phyloP scores from a whole-genome alignment of 73 alveolate genomes.

The Durusdinium trenchii region DNA sequence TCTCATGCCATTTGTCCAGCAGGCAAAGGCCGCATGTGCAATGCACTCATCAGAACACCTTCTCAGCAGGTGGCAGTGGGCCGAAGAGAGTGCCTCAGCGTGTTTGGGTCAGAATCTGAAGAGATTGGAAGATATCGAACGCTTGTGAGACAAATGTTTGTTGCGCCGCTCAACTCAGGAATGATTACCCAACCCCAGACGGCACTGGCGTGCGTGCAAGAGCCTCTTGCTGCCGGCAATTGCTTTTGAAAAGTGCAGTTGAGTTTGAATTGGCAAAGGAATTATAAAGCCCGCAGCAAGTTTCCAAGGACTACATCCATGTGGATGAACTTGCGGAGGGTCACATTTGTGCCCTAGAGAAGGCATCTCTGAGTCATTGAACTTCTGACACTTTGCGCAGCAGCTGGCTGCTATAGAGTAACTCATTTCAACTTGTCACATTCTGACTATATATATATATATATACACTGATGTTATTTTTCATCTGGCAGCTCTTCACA shows the following conservation, averaged over 20 bases:
- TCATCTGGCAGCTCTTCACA: constrained; percentile 62
- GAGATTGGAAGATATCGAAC: background rate
- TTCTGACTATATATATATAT: too few relatives aligned
- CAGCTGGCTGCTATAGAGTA: too few relatives aligned
- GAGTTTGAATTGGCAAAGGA: background rate
- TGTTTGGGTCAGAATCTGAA: constrained; percentile 96
- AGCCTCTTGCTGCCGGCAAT: background rate
- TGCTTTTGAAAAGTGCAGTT: background rate
- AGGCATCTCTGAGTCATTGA: background rate
- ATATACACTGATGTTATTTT: background rate
- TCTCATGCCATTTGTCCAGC: constrained; percentile 98
- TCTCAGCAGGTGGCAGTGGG: constrained; percentile 97
- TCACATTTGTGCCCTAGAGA: constrained; percentile 87
- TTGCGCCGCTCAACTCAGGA: constrained; percentile 26
- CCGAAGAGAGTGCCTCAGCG: constrained; percentile 97
- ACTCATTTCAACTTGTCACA: too few relatives aligned
- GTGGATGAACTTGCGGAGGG: constrained; percentile 98
- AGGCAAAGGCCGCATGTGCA: constrained; percentile 91
- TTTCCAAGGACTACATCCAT: constrained; percentile 97
- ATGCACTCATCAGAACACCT: background rate
- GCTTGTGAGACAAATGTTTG: too few relatives aligned
- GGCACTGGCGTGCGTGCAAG: constrained; percentile 98
- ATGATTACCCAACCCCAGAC: constrained; percentile 98
- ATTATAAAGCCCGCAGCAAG: background rate
- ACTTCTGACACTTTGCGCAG: too few relatives aligned